Base-by-base conservation (phyloP, 148 eudicot genomes). In the Amaranthus cruentus region DNA sequence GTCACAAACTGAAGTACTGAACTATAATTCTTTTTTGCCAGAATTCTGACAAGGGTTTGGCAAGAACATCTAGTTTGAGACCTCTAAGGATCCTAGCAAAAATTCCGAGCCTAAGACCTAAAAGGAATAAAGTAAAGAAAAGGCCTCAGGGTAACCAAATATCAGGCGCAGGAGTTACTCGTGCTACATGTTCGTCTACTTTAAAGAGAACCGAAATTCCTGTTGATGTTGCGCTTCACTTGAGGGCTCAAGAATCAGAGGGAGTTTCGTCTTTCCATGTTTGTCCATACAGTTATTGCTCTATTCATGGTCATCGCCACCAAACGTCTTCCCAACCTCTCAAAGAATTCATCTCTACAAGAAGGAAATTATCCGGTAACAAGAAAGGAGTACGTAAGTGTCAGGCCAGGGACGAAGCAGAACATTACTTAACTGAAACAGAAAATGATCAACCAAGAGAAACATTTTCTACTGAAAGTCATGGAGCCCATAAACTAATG, bases 221-320 rank as follows among this genome's bases (percentile, higher is more conserved):
- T n/a, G 71, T 80, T 42, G 59, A 68, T 4, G 74, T 80, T 9
- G 89, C 84, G 67, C 76, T 78, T 77, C 70, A 71, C 66, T 70
- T 76, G 64, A 88, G 77, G 51, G 81, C 71, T 74, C 76, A 56
- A 51, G 89, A 86, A 73, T 55, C 81, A 1, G 87, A 84, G 49
- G 81, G 72, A 58, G 42, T 46, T 78, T 77, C 89, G 42, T 72
- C 71, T 21, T 11, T 52, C 73, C 90, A 90, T 82, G 82, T 92
- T 56, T 96, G 99, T 76, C 82, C 89, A 6, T 96, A 92, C 70
- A 87, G 69, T 72, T 89, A 90, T 60, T 96, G 99, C 73, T 96
- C 96, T 46, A 84, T 96, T 46, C 87, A 96, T 80, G 91, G 92
- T 42, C 89, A 82, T 70, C 73, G 71, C 64, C 81, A 74, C 60